Conservation (phyloP, 495 filamentous ascomycete species). For the Paragyromitra xinjiangensis region DNA sequence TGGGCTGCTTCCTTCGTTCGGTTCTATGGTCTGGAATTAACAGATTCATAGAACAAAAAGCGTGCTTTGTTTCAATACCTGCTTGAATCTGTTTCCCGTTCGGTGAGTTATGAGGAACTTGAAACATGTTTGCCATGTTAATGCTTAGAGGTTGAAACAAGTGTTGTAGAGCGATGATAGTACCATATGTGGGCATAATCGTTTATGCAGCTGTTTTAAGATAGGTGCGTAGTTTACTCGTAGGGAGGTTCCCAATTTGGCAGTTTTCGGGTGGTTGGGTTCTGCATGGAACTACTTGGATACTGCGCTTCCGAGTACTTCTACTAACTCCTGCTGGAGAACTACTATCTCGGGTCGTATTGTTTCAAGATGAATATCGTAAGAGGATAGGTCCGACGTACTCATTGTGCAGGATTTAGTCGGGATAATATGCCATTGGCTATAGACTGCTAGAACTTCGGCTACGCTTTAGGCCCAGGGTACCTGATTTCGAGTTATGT, state of each 20-base stretch:
- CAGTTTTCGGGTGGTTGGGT: background rate
- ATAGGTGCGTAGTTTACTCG: background rate
- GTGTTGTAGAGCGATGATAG: background rate
- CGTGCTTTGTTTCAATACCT: background rate
- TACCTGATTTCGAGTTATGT: too few species aligned
- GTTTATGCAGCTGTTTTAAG: constrained; percentile 1
- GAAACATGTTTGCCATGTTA: background rate
- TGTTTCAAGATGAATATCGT: too few species aligned
- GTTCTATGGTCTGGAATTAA: background rate
- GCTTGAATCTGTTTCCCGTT: background rate
- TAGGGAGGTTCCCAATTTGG: background rate
- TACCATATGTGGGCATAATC: background rate
- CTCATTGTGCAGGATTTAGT: too few species aligned
- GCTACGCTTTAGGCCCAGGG: too few species aligned
- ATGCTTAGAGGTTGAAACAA: background rate
- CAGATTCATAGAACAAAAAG: constrained; percentile 14
- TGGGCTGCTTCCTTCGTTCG: background rate
- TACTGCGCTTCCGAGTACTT: too few species aligned
- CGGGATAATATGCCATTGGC: too few species aligned
- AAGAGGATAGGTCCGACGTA: too few species aligned
- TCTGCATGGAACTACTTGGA: too few species aligned
- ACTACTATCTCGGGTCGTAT: too few species aligned
- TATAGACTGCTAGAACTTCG: too few species aligned
- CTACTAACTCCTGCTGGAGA: too few species aligned
- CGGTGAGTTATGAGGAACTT: background rate